Conservation (phyloP, 2,329 filamentous ascomycete species). For the Penicillium sp. region DNA sequence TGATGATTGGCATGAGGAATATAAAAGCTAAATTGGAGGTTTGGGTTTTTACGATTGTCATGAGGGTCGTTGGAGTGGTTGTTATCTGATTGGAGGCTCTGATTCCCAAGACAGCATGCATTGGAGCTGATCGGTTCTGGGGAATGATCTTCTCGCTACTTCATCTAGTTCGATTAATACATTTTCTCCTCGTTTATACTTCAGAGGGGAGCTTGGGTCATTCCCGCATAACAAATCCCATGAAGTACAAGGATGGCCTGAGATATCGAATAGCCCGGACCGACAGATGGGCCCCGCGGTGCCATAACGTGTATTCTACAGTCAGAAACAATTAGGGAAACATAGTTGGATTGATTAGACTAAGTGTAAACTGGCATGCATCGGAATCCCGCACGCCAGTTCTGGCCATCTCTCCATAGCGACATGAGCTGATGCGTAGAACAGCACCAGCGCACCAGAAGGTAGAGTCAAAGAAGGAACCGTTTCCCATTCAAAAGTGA, state of each 20-base stretch:
- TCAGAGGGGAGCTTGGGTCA: background rate
- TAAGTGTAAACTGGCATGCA: background rate
- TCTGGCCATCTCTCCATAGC: background rate
- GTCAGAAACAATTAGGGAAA: background rate
- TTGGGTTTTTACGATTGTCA: background rate
- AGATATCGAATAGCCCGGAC: background rate
- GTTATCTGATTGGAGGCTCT: background rate
- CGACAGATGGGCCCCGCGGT: background rate
- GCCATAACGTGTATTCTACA: background rate
- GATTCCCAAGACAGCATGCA: background rate
- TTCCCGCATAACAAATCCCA: background rate
- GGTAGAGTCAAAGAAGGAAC: conserved; percentile 1
- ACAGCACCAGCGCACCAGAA: background rate
- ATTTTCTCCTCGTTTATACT: background rate
- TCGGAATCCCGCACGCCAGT: background rate
- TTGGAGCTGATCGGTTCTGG: background rate
- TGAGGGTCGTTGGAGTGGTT: background rate
- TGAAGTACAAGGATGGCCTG: background rate
- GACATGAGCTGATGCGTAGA: too few species aligned
- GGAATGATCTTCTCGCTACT: background rate
- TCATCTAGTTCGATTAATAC: background rate
- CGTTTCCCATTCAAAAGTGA: conserved; percentile 6
- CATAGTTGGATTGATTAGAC: background rate
- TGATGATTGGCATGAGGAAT: conserved; percentile 20
- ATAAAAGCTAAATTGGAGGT: conserved; percentile 11